These are phyloP conservation scores for Tagetes patula DNA, from an alignment of 129 eudicot species.

Conservation along the genomic window DNA sequence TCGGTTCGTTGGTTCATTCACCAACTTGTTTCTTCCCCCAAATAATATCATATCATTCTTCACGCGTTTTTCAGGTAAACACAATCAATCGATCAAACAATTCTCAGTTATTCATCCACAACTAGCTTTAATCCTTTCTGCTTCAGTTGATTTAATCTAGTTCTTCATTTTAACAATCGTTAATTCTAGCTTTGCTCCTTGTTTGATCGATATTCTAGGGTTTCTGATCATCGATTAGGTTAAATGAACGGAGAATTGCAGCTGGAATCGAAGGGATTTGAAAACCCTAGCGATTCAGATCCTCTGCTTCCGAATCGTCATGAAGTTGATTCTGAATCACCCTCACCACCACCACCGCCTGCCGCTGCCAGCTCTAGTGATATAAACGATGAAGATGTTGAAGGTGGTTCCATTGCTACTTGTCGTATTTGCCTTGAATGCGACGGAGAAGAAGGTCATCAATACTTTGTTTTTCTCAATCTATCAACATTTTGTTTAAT, in stretches of 20 bases:
- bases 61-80: conserved; percentile 12
- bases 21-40: conserved; percentile 2
- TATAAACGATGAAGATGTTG: conserved; percentile 50
- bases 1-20: conserved; percentile 10
- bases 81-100: conserved; percentile 6
- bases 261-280: conserved; percentile 46
- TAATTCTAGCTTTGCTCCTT: conserved; percentile 5
- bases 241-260: conserved; percentile 58
- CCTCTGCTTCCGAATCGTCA: conserved; percentile 52
- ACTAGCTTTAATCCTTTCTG: not conserved
- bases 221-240: conserved; percentile 20
- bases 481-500: conserved; percentile 9
- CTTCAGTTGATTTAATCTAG: not conserved
- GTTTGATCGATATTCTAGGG: conserved; percentile 32
- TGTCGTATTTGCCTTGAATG: conserved; percentile 91
- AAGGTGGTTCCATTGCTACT: conserved; percentile 48
- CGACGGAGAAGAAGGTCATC: conserved; percentile 67
- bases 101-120: conserved; percentile 1
- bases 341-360: conserved; percentile 18
- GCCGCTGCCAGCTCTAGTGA: conserved; percentile 23
- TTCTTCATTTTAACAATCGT: conserved; percentile 1
- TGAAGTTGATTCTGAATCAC: conserved; percentile 16
- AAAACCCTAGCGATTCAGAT: conserved; percentile 70
- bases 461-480: not conserved
- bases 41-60: not conserved